Evolutionary conservation across 371 early-diverging fungal species (phyloP).

Genomic region (Syncephalastrum sp.): DNA sequence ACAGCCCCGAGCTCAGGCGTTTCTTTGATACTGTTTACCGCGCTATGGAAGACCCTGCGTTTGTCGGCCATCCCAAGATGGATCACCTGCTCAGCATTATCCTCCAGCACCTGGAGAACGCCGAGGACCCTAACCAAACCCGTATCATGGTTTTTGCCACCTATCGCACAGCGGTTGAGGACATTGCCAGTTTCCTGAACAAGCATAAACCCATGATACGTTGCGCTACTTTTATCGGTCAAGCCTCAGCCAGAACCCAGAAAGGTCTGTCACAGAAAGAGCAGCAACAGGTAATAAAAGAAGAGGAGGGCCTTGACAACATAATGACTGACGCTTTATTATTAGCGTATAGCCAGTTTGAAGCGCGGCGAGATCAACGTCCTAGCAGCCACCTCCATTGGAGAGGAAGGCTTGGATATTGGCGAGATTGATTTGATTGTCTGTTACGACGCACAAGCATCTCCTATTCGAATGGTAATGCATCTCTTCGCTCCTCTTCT

Average conservation of each 20-base stretch:
- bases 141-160: constrained; percentile 89
- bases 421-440: constrained; percentile 95
- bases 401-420: constrained; percentile 97
- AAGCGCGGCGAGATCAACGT: constrained; percentile 76
- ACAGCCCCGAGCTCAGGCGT: constrained; percentile 15
- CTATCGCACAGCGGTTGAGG: constrained; percentile 85
- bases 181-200: constrained; percentile 68
- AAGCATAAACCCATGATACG: constrained; percentile 69
- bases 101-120: constrained; percentile 60
- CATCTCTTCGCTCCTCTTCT: background rate
- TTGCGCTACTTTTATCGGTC: constrained; percentile 83
- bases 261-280: constrained; percentile 84
- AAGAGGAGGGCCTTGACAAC: background rate
- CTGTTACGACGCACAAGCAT: constrained; percentile 86
- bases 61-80: constrained; percentile 85
- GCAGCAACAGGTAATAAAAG: constrained; percentile 67
- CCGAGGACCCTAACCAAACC: constrained; percentile 31
- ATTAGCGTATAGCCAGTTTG: constrained; percentile 45
- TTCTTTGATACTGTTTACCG: constrained; percentile 14
- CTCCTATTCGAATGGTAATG: constrained; percentile 78
- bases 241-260: constrained; percentile 58
- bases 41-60: constrained; percentile 38
- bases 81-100: constrained; percentile 64
- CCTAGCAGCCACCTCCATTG: constrained; percentile 90
- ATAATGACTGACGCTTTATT: background rate